Evolutionary conservation across 2,329 filamentous ascomycete genomes (phyloP).

Genomic region (Fusarium udum): DNA sequence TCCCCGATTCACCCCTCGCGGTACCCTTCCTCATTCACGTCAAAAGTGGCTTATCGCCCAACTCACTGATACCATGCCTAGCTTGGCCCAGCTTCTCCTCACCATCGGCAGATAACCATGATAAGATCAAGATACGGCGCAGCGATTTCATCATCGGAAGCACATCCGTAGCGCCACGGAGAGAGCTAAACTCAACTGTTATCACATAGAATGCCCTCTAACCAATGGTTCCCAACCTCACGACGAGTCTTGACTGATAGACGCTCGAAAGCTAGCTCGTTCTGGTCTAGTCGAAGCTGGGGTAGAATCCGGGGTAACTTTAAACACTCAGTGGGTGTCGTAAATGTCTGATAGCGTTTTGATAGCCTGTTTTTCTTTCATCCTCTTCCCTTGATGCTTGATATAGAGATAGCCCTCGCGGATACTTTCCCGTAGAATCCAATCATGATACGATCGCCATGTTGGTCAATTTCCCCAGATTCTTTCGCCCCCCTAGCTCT

Average conservation of each 20-base stretch:
- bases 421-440: conserved; percentile 28
- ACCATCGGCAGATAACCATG: neutral
- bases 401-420: conserved; percentile 2
- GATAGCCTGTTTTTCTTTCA: neutral
- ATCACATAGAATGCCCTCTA: neutral
- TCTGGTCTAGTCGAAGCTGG: neutral
- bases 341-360: neutral
- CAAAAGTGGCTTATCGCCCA: conserved; percentile 4
- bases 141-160: neutral
- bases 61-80: neutral
- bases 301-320: conserved; percentile 2
- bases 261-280: neutral
- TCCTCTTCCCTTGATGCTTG: neutral
- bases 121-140: neutral
- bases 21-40: conserved; percentile 5
- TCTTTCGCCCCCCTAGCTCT: neutral
- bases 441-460: conserved; percentile 2
- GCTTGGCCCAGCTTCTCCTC: neutral
- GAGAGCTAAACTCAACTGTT: neutral
- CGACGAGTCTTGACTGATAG: neutral
- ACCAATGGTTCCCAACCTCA: neutral
- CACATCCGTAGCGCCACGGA: neutral
- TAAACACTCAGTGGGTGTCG: neutral
- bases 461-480: neutral
- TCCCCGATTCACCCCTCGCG: neutral